Evolutionary conservation across 345 rosid species (phyloP), one percentile per base, ranked within the genome.

Genomic region (Kandelia obovata): DNA sequence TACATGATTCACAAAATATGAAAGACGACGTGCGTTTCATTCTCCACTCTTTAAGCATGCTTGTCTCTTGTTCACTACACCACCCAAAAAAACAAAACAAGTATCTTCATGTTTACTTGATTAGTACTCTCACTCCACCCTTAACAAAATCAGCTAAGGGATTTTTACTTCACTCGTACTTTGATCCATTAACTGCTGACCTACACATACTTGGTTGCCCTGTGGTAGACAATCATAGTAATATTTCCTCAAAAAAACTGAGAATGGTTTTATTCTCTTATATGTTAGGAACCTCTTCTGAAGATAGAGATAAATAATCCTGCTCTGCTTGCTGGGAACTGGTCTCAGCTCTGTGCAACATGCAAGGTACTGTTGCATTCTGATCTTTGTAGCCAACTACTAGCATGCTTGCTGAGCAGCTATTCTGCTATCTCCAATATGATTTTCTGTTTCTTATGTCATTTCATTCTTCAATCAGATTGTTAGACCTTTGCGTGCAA

Each of bases 271-370:
- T 56, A 56, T 25, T 64, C 2, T 70, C 35, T 16, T 10, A 69
- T 73, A 67, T 72, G 27, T 34, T 70, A 92, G 98, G 98, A 90
- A 83, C 98, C 96, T 35, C 84, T 95, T 62, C 66, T 95, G 85
- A 95, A 90, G 88, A 82, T 88, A 71, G 98, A 92, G 83, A 85
- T 92, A 61, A 92, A 92, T 76, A 86, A 87, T 77, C 96, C 94
- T 83, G 98, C 94, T 72, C 81, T 95, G 84, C 91, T 92, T 49
- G 89, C 94, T 82, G 97, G 98, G 71, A 92, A 89, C 77, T 95
- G 99, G 98, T 83, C 94, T 71, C 99, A 95, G 84, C 98, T 95
- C 66, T 95, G 99, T 82, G 87, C 97, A 27, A 90, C 98, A 60
- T 95, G 99, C 98, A 95, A 95, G 92, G 98, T 95, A 77, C 68